Conservation (phyloP, 2,329 filamentous ascomycete genomes). For the Trichoderma cornu-damae region DNA sequence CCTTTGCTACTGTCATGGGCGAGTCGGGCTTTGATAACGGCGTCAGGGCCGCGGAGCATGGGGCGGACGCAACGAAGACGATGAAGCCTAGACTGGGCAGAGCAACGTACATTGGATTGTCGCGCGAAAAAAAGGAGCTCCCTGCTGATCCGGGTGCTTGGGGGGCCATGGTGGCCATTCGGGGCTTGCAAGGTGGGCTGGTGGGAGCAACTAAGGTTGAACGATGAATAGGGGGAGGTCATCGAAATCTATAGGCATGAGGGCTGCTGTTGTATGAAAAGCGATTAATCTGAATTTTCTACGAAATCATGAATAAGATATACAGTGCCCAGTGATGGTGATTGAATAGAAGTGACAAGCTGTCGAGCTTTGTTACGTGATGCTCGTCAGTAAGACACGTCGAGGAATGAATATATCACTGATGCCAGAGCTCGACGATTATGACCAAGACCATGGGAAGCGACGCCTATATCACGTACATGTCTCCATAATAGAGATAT, state of each 20-base stretch:
- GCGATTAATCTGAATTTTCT: neutral
- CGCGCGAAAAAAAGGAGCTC: constrained; percentile 45
- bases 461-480: too few species aligned
- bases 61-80: constrained; percentile 58
- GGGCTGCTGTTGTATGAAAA: neutral
- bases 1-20: constrained; percentile 45
- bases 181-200: constrained; percentile 33
- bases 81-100: constrained; percentile 62
- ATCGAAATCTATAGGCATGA: neutral
- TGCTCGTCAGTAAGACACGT: too few species aligned
- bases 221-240: too few species aligned
- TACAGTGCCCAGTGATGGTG: neutral
- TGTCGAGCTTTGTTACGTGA: neutral
- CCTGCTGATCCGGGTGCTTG: constrained; percentile 67
- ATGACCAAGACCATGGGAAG: too few species aligned
- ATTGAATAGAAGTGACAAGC: neutral
- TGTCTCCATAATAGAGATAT: too few species aligned
- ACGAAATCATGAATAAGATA: neutral
- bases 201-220: constrained; percentile 3
- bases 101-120: constrained; percentile 61
- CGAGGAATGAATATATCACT: too few species aligned
- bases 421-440: too few species aligned
- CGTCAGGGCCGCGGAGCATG: constrained; percentile 54
- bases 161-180: constrained; percentile 57
- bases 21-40: constrained; percentile 50